A percentile compares a stretch with the other conserved stretches of the same genome.
These are phyloP conservation scores for Colletotrichum sp. DNA, from an alignment of 2,329 filamentous ascomycete species.

Conservation along the genomic window DNA sequence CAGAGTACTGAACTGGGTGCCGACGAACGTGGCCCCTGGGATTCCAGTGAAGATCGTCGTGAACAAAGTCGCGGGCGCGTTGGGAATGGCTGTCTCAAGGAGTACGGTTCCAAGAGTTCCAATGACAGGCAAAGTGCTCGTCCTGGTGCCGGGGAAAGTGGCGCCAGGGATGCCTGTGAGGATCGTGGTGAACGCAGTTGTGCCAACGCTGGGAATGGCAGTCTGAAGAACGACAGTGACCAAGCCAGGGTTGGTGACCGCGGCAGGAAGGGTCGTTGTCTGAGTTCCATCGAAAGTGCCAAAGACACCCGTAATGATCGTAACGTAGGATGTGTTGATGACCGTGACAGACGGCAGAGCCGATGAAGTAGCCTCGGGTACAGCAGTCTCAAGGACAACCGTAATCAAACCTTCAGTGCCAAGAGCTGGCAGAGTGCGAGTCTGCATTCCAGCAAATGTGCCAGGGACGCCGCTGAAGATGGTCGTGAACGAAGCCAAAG, in stretches of 20 bases:
- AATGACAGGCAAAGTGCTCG: not conserved
- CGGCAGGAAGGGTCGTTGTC: constrained; percentile 1
- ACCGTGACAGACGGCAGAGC: not conserved
- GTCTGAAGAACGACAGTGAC: constrained; percentile 8
- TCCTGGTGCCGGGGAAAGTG: not conserved
- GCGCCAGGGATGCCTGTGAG: not conserved
- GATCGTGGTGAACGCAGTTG: not conserved
- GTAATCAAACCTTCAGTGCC: not conserved
- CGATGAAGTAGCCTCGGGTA: not conserved
- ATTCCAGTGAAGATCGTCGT: not conserved
- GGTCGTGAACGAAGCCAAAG: not conserved
- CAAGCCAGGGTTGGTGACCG: not conserved
- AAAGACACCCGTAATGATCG: not conserved
- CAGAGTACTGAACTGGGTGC: not conserved
- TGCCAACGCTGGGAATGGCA: not conserved
- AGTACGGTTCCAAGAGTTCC: constrained; percentile 3
- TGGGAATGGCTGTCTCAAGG: not conserved
- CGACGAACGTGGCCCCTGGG: not conserved
- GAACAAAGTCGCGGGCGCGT: not conserved
- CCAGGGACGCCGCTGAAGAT: not conserved
- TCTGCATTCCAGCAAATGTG: not conserved
- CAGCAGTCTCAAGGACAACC: not conserved
- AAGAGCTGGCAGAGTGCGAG: not conserved
- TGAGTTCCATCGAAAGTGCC: constrained; percentile 1
- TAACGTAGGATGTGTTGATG: not conserved